Evolutionary conservation across 257 asterid genomes (phyloP).

Genomic region (Nemophila menziesii): DNA sequence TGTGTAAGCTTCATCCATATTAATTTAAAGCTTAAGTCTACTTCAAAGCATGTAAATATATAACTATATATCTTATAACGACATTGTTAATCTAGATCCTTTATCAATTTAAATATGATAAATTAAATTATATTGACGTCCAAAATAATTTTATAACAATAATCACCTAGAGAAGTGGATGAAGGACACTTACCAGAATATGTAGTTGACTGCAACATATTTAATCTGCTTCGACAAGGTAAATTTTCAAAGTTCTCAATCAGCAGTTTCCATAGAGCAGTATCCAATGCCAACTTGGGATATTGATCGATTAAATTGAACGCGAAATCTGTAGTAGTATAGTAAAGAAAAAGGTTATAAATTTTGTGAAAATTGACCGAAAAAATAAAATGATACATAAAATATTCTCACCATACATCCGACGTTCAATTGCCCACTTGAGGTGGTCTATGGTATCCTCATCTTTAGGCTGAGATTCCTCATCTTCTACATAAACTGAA

Average conservation of each 20-base stretch:
- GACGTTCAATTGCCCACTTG: conserved; percentile 11
- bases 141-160: background rate
- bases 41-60: too few relatives aligned
- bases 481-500: conserved; percentile 1
- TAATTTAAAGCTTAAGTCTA: too few relatives aligned
- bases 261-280: conserved; percentile 20
- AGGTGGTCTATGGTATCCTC: conserved; percentile 17
- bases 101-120: too few relatives aligned
- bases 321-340: conserved; percentile 22
- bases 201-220: background rate
- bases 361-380: too few relatives aligned
- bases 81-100: too few relatives aligned
- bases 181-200: background rate
- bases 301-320: conserved; percentile 14
- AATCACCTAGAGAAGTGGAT: background rate
- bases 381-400: too few relatives aligned
- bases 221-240: conserved; percentile 19
- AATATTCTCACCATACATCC: conserved; percentile 10
- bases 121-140: background rate
- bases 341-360: too few relatives aligned
- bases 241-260: conserved; percentile 26
- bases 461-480: conserved; percentile 16
- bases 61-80: too few relatives aligned
- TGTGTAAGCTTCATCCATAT: too few relatives aligned
- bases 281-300: conserved; percentile 23